Conservation (phyloP, 441 rosid species). For the Croton laevigatus region DNA sequence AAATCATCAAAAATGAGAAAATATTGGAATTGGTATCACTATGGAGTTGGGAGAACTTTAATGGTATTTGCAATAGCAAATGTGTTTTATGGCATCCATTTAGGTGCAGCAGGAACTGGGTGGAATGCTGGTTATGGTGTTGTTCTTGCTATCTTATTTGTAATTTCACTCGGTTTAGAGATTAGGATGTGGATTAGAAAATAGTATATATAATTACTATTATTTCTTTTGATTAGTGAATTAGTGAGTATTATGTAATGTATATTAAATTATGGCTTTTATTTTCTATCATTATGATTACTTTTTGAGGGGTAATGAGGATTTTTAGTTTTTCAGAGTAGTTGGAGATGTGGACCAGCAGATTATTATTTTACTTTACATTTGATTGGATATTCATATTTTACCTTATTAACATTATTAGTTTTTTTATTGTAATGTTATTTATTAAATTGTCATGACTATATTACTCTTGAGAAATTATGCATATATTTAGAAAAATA, state of each 20-base stretch:
- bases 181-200: conserved; percentile 31
- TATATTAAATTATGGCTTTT: no score
- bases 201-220: no score
- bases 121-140: conserved; percentile 63
- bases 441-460: no score
- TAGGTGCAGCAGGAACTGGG: conserved; percentile 40
- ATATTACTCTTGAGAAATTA: no score
- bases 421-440: no score
- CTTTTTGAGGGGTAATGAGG: neutral
- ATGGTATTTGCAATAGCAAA: conserved; percentile 52
- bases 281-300: neutral
- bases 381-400: neutral
- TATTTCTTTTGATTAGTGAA: no score
- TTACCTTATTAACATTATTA: no score
- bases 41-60: conserved; percentile 46
- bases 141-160: conserved; percentile 34
- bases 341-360: conserved; percentile 1
- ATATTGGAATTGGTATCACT: conserved; percentile 87
- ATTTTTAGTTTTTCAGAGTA: neutral
- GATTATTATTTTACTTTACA: neutral
- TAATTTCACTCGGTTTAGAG: conserved; percentile 42
- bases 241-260: no score
- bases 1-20: conserved; percentile 51
- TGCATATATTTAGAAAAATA: no score
- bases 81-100: conserved; percentile 70